These are phyloP conservation scores for Rhododendron vialii DNA, from an alignment of 148 eudicot genomes.

Conservation along the genomic window DNA sequence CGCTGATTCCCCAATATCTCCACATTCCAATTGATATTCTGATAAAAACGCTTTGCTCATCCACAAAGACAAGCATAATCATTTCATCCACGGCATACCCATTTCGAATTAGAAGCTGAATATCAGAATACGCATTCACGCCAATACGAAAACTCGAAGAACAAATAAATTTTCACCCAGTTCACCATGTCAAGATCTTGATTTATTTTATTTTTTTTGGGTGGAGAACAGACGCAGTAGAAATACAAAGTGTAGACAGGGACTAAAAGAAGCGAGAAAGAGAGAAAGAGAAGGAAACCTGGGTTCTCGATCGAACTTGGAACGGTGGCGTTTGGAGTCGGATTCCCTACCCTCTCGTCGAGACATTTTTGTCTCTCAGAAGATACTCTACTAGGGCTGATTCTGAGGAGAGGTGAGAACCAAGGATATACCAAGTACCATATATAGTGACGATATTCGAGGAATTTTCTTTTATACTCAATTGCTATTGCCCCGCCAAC, in stretches of 20 bases:
- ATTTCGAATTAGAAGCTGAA: background rate
- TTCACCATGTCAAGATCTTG: too few species aligned
- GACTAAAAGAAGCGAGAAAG: too few species aligned
- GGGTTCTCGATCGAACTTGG: slow-evolving; percentile 57
- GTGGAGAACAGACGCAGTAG: background rate
- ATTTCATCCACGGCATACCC: background rate
- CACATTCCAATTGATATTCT: background rate
- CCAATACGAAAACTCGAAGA: background rate
- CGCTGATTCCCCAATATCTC: background rate
- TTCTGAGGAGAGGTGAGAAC: background rate
- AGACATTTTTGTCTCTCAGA: slow-evolving; percentile 21
- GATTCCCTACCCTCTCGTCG: slow-evolving; percentile 49
- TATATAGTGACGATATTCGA: background rate
- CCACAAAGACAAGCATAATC: background rate
- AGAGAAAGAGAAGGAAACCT: slow-evolving; percentile 31
- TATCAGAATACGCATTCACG: background rate
- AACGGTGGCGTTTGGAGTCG: slow-evolving; percentile 50
- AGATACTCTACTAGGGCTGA: background rate
- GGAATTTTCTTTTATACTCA: background rate
- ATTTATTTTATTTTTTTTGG: background rate
- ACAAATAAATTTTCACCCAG: background rate
- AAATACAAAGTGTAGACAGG: background rate
- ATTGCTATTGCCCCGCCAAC: background rate
- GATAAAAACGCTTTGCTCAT: background rate
- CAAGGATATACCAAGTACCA: background rate